A percentile compares a stretch with the other conserved stretches of the same genome.
Conservation (phyloP, 495 filamentous ascomycete genomes). For the Immersiella caudata region DNA sequence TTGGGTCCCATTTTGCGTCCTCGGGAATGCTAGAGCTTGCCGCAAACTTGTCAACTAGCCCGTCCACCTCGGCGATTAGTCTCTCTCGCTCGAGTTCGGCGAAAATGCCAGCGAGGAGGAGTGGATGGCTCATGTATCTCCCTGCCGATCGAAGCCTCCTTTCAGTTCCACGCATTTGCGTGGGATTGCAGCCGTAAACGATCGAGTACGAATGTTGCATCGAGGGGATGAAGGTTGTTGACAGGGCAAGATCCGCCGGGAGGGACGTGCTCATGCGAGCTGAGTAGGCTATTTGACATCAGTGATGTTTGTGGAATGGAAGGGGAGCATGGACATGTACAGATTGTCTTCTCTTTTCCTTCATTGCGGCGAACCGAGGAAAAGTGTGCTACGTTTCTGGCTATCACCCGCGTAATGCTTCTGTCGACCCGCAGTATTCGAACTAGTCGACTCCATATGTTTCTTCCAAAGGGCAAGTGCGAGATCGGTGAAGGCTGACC, state of each 20-base stretch:
- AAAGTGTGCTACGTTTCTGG: slow-evolving; percentile 16
- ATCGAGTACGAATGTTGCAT: slow-evolving; percentile 4
- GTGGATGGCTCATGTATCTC: not conserved
- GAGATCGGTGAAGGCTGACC: slow-evolving; percentile 15
- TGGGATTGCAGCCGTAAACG: slow-evolving; percentile 11
- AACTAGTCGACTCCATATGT: slow-evolving; percentile 7
- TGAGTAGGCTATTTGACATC: slow-evolving; percentile 15
- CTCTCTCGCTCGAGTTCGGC: slow-evolving; percentile 16
- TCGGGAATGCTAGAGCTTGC: slow-evolving; percentile 13
- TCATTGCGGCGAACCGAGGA: slow-evolving; percentile 11
- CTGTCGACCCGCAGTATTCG: slow-evolving; percentile 11
- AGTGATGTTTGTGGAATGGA: not conserved
- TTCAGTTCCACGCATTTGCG: slow-evolving; percentile 1
- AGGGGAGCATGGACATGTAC: not conserved
- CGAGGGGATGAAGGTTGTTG: slow-evolving; percentile 8
- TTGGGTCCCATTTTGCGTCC: slow-evolving; percentile 9
- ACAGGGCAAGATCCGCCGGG: slow-evolving; percentile 19
- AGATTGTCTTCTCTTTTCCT: not conserved
- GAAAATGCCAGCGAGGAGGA: slow-evolving; percentile 6
- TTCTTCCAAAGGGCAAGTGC: slow-evolving; percentile 8
- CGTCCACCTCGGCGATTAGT: slow-evolving; percentile 13
- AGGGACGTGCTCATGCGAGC: slow-evolving; percentile 5
- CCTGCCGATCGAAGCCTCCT: slow-evolving; percentile 6
- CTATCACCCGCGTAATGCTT: slow-evolving; percentile 20
- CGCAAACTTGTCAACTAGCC: slow-evolving; percentile 21